Base-by-base conservation (phyloP, 495 filamentous ascomycete species). In the Xylaria sp. region DNA sequence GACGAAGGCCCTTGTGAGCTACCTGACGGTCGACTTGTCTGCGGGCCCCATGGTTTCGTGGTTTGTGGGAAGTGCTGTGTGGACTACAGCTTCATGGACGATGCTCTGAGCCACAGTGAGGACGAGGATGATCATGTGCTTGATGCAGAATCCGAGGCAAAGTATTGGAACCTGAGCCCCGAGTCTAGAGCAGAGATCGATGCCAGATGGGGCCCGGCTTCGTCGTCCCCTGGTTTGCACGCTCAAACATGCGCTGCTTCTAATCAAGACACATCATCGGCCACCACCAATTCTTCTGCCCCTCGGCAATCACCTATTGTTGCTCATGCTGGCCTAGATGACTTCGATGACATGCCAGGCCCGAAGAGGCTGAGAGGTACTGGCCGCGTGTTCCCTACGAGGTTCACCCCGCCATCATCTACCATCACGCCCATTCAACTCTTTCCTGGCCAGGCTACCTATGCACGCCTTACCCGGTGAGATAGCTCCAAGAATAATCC, bases 21-120 rank as follows among this genome's bases (percentile, higher is more conserved):
- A 33, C 76, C 73, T 14, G 59, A 78, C 46, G 75, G 76, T 15
- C 71, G 62, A 21, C 24, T 75, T 50, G 78, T 78, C 57, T 78
- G 77, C 50, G 72, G 75, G 19, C 71, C 73, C 3, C 75, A 77
- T 35, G 71, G 72, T 35, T 37, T 78, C 14, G 71, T 74, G 14
- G n/a, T 52, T 31, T 80, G 78, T 50, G 44, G 52, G 17, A 72
- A 35, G 29, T 78, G 76, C 66, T 62, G 52, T 35, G 63, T 73
- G 8, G 78, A 80, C 35, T 80, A 75, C 70, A 76, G 66, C 70
- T 74, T 64, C 68, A 73, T 76, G 73, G 69, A 77, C n/a, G 58
- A 69, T 17, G 26, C 31, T 53, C 41, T 37, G 19, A 26, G 61
- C 26, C 5, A 40, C 48, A 9, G 14, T 50, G 71, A 74, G 65